phyloP scores from a whole-genome alignment of 2,329 filamentous ascomycete species.

The Xylaria sp. region DNA sequence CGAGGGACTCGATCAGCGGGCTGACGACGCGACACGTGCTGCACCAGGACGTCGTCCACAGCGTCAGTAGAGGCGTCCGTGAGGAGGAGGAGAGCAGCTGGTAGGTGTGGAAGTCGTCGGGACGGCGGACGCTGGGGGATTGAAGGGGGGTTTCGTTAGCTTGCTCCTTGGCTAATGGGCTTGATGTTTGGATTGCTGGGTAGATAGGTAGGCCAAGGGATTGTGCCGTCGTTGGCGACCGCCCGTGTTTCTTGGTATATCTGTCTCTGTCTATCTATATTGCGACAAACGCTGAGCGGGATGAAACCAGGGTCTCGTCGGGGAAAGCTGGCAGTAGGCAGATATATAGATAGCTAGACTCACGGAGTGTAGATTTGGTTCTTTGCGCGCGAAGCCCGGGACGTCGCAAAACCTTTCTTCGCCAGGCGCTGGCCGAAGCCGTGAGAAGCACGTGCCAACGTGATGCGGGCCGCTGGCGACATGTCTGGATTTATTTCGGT shows the following conservation, averaged over 20 bases:
- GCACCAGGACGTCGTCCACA: slow-evolving; percentile 71
- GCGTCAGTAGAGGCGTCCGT: slow-evolving; percentile 65
- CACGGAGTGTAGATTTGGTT: slow-evolving; percentile 58
- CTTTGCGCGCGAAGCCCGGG: slow-evolving; percentile 43
- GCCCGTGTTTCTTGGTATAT: too few relatives aligned
- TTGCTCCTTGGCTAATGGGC: neutral
- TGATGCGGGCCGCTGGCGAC: slow-evolving; percentile 26
- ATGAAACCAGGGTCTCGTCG: too few relatives aligned
- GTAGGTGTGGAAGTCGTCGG: slow-evolving; percentile 66
- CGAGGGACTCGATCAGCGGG: slow-evolving; percentile 61
- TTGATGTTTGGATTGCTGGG: neutral
- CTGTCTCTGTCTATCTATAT: neutral
- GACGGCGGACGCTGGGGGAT: slow-evolving; percentile 62
- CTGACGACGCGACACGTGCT: slow-evolving; percentile 62
- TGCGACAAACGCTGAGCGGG: too few relatives aligned
- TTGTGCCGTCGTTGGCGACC: neutral
- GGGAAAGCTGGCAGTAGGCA: too few relatives aligned
- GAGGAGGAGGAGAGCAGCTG: slow-evolving; percentile 65
- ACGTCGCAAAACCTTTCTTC: slow-evolving; percentile 46
- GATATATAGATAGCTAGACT: slow-evolving; percentile 34
- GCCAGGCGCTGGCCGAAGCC: slow-evolving; percentile 1
- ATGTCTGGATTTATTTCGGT: neutral
- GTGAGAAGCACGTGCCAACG: slow-evolving; percentile 28
- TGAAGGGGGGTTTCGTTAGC: neutral
- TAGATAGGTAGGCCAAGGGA: neutral